Conservation (phyloP, 306 rosid genomes). For the Castanopsis chinensis region DNA sequence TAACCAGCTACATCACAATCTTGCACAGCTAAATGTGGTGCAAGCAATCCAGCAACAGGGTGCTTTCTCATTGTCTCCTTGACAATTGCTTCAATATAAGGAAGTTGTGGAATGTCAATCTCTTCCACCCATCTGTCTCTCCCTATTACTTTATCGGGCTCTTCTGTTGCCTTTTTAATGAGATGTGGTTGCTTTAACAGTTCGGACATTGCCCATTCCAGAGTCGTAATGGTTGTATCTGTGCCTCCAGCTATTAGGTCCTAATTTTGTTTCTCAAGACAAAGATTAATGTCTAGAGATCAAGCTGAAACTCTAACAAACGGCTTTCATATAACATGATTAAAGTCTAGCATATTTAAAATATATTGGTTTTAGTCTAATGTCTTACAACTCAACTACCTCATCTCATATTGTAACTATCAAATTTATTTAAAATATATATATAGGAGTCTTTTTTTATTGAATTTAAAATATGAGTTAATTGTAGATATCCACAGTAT, state of each 20-base stretch:
- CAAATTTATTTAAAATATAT: too few relatives aligned
- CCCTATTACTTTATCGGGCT: conserved; percentile 33
- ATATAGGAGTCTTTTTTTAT: too few relatives aligned
- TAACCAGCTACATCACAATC: conserved; percentile 27
- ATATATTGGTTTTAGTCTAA: too few relatives aligned
- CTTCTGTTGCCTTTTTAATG: conserved; percentile 23
- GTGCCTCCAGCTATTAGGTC: conserved; percentile 40
- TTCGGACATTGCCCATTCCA: conserved; percentile 49
- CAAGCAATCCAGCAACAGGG: conserved; percentile 24
- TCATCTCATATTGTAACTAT: too few relatives aligned
- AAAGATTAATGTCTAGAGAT: too few relatives aligned
- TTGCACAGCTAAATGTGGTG: conserved; percentile 33
- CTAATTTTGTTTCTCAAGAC: neutral
- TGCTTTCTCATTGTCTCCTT: conserved; percentile 40
- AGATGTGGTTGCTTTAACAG: conserved; percentile 37
- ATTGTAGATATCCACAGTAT: too few relatives aligned
- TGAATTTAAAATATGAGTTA: too few relatives aligned
- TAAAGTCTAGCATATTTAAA: too few relatives aligned
- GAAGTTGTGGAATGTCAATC: conserved; percentile 33
- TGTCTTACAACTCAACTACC: too few relatives aligned
- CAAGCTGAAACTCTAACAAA: too few relatives aligned
- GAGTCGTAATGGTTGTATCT: conserved; percentile 23
- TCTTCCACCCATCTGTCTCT: conserved; percentile 37
- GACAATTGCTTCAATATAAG: conserved; percentile 30
- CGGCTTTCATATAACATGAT: too few relatives aligned